Percentiles rank a stretch among this genome's conserved stretches.
Evolutionary conservation across 2,329 filamentous ascomycete species (phyloP).

Genomic region (Fonsecaea erecta): DNA sequence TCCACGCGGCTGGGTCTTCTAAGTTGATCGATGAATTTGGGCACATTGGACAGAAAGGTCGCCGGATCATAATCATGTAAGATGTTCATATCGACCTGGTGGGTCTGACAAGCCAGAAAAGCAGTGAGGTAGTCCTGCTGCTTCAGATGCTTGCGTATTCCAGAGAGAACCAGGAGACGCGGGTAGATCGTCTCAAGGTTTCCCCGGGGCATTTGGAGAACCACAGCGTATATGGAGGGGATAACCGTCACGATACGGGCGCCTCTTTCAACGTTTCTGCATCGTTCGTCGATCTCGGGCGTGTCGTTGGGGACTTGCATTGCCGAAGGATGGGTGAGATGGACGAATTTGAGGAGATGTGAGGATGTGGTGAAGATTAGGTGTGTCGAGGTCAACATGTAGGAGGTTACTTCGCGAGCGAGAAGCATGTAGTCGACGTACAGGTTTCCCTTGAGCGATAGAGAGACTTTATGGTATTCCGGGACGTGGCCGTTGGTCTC

Average conservation of each 20-base stretch:
- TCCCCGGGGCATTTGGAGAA: conserved; percentile 93
- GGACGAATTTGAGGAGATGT: conserved; percentile 92
- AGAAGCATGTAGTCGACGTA: conserved; percentile 76
- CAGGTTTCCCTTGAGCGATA: conserved; percentile 76
- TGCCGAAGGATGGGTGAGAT: conserved; percentile 59
- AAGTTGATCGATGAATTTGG: conserved; percentile 81
- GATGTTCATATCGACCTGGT: conserved; percentile 97
- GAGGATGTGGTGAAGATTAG: conserved; percentile 91
- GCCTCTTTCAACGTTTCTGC: conserved; percentile 87
- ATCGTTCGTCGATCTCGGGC: conserved; percentile 88
- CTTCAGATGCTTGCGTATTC: conserved; percentile 81
- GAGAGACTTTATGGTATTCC: conserved; percentile 53
- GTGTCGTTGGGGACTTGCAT: conserved; percentile 79
- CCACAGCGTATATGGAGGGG: conserved; percentile 81
- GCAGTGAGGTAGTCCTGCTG: conserved; percentile 80
- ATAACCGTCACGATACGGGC: conserved; percentile 86
- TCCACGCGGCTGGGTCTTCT: conserved; percentile 82
- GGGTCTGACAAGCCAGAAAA: conserved; percentile 85
- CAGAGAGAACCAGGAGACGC: conserved; percentile 86
- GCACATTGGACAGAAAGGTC: conserved; percentile 78
- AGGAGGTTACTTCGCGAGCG: conserved; percentile 89
- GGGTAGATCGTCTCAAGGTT: conserved; percentile 96
- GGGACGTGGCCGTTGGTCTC: conserved; percentile 17
- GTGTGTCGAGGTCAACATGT: conserved; percentile 78
- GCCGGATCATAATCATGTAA: conserved; percentile 89